Evolutionary conservation across 164 flowering plant species (phyloP).

Genomic region (Santalum album): DNA sequence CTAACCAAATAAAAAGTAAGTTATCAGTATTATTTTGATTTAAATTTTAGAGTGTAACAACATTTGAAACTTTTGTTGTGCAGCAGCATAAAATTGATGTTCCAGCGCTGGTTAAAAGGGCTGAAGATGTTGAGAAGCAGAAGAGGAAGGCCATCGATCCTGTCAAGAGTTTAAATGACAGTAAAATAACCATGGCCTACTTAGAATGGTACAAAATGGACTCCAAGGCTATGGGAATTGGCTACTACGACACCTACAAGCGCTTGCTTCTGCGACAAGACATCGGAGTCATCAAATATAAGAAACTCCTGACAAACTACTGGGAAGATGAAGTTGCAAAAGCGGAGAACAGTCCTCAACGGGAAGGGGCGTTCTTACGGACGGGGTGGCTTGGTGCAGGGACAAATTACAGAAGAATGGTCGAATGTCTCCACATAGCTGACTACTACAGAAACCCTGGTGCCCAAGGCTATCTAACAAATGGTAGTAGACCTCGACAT

Average conservation of each 20-base stretch:
- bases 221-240: constrained; percentile 8
- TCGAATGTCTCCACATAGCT: constrained; percentile 50
- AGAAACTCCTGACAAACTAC: constrained; percentile 20
- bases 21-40: not conserved
- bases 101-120: not conserved
- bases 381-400: constrained; percentile 27
- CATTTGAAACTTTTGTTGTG: too few relatives aligned
- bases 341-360: constrained; percentile 30
- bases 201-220: constrained; percentile 47
- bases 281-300: constrained; percentile 4
- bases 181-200: constrained; percentile 23
- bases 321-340: constrained; percentile 30
- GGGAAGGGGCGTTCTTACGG: constrained; percentile 14
- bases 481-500: constrained; percentile 22
- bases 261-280: not conserved
- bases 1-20: too few relatives aligned
- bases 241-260: constrained; percentile 44
- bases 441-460: constrained; percentile 19
- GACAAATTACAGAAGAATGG: constrained; percentile 40
- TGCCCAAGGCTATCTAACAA: constrained; percentile 13
- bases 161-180: constrained; percentile 18
- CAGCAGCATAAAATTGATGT: constrained; percentile 6
- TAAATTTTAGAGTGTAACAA: too few relatives aligned
- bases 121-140: not conserved
- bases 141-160: constrained; percentile 11